Evolutionary conservation across 1,284 basidiomycete genomes (phyloP).

Genomic region (Microbotryum intermedium): DNA sequence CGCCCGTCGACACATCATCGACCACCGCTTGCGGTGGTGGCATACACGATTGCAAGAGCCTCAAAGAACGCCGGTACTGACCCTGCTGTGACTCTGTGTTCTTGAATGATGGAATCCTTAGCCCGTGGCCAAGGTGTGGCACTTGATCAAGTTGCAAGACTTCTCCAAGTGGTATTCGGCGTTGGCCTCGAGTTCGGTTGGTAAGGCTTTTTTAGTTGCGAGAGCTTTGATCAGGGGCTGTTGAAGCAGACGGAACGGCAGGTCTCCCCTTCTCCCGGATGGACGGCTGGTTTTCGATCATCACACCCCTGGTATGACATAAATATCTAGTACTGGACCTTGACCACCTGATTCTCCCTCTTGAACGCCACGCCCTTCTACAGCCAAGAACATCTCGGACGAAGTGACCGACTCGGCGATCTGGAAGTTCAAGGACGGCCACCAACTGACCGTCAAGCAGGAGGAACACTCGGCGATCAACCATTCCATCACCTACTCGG

Average conservation of each 20-base stretch:
- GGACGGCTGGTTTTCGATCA: too few relatives aligned
- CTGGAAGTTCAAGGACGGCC: slow-evolving; percentile 33
- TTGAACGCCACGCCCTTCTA: not conserved
- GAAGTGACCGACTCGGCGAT: slow-evolving; percentile 26
- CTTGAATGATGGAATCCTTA: not conserved
- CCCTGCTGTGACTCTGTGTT: not conserved
- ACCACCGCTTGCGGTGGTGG: not conserved
- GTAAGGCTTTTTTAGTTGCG: slow-evolving; percentile 7
- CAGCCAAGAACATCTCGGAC: slow-evolving; percentile 11
- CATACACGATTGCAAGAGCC: not conserved
- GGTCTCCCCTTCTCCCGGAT: too few relatives aligned
- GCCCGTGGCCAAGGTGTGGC: slow-evolving; percentile 32
- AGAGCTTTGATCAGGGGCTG: too few relatives aligned
- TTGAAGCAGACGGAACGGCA: too few relatives aligned
- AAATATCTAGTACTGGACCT: not conserved
- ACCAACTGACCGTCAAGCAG: slow-evolving; percentile 31
- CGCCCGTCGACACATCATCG: not conserved
- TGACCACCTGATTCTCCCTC: not conserved
- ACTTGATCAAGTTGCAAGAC: slow-evolving; percentile 35
- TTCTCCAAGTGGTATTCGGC: slow-evolving; percentile 31
- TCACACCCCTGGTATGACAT: not conserved
- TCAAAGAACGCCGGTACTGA: not conserved
- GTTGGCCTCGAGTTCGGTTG: slow-evolving; percentile 12
- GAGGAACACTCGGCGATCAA: slow-evolving; percentile 35
- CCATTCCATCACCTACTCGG: slow-evolving; percentile 36